These are phyloP conservation scores for Microbotryomycetes sp. DNA, from an alignment of 1,284 basidiomycete genomes.

Conservation along the genomic window DNA sequence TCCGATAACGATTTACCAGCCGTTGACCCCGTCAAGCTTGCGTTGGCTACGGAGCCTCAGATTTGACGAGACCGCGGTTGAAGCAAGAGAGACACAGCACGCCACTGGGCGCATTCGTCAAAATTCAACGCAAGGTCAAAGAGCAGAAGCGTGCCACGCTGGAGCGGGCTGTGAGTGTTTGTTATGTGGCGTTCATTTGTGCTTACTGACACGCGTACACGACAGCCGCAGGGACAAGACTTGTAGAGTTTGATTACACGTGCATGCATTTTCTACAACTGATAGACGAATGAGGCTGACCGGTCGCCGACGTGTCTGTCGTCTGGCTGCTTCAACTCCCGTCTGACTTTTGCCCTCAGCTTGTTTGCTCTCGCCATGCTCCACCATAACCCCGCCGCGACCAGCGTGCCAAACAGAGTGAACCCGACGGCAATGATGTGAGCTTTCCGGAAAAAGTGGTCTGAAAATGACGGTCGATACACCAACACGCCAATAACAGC, in stretches of 20 bases:
- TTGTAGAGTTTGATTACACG: background rate
- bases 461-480: constrained; percentile 37
- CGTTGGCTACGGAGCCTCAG: too few relatives aligned
- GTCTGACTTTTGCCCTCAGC: background rate
- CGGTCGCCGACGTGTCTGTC: background rate
- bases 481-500: constrained; percentile 53
- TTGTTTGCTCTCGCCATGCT: constrained; percentile 53
- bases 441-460: constrained; percentile 51
- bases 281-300: background rate
- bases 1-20: too few relatives aligned
- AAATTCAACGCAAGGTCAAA: constrained; percentile 69
- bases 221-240: background rate
- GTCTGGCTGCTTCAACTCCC: background rate
- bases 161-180: constrained; percentile 27
- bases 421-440: constrained; percentile 58
- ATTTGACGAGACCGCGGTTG: too few relatives aligned
- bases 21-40: too few relatives aligned
- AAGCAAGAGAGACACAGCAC: constrained; percentile 57
- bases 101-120: constrained; percentile 57
- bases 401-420: constrained; percentile 45
- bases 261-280: background rate
- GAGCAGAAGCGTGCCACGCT: constrained; percentile 56
- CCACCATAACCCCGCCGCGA: constrained; percentile 49
- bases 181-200: background rate
- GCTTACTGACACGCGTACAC: too few relatives aligned